Base-by-base conservation (phyloP, 257 asterid species). In the Solanum peruvianum region DNA sequence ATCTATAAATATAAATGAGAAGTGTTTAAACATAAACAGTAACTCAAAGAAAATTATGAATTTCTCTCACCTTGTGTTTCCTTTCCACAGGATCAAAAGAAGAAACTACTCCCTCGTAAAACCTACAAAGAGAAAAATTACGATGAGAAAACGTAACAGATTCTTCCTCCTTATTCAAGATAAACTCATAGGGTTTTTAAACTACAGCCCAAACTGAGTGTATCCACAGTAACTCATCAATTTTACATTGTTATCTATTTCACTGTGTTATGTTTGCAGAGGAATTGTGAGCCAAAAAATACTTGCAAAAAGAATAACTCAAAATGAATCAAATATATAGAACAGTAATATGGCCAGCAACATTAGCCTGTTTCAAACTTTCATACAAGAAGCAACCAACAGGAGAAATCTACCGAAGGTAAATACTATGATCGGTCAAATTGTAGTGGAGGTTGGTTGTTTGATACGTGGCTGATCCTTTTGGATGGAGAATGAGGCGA, bases 51-150 rank as follows among this genome's bases (percentile, higher is more conserved):
- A n/a, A 42, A 76, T 3, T 13, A 42, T 13, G 37, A 76, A 76
- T 13, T 76, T 76, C n/a, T 76, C 37, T 78, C 62, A 93, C 96
- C 95, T 42, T 86, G 89, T 93, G 94, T 86, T 87, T 93, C 89
- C 73, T 89, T 62, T 89, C 84, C 87, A 78, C 86, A 13, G 92
- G 91, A 66, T 93, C 94, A 87, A 84, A 93, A 84, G 89, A 92
- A 67, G 15, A 56, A 87, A 93, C 86, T 44, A 83, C 73, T 89
- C 93, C 96, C 9, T 89, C 20, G 87, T 92, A 93, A 87, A 90
- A 93, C 91, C 96, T 93, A 90, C 89, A 91, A 39, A 88, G 72
- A 87, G 81, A 88, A 87, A 44, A 31, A 23, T 44, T 42, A 88
- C 47, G 35, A 81, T 86, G 86, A 86, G 91, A 88, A 85, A 56